Evolutionary conservation across 1,284 basidiomycete genomes (phyloP), one percentile per base, ranked within the genome.

Genomic region (Trichosporon sp.): DNA sequence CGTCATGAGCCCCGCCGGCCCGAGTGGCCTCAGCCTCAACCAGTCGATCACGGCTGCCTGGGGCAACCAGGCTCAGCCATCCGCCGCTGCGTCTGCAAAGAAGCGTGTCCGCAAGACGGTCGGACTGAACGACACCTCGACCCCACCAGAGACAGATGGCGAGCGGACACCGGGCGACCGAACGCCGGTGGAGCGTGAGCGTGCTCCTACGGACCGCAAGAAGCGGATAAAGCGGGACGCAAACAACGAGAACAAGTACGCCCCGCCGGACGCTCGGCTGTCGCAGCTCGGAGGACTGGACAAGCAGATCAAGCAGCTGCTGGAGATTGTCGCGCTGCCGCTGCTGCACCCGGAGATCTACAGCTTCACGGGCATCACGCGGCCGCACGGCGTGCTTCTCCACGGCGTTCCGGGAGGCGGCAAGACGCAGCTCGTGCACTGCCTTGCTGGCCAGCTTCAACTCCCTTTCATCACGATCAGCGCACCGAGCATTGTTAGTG

Each of bases 381-480:
- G 95, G 3, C 95, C 95, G 0, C 83, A 94, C 58, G 95, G 95
- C n/a, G 93, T 99, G 0, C 80, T 99, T 23, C 81, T 99, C 7
- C 92, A 97, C 78, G 96, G 95, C 1, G 95, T 95, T 2, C 95
- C 95, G 0, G 95, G 95, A 8, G 97, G 95, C 74, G 96, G 96
- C 13, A 99, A 99, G 81, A 96, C 94, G 0, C 81, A 95, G 73
- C 80, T 95, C 19, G 93, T 93, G 9, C 89, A 91, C 76, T 94
- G 95, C 21, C 90, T 98, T 59, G 95, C 94, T 40, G 95, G 95
- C 64, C 92, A 96, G 82, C 84, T 96, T 1, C 89, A 87, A 1
- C 85, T 97, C 2, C 95, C 95, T 0, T 97, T 98, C 76, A 92
- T 99, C 69, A 91, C 84, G 60, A 88, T 99, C 63, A 95, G 92